These are phyloP conservation scores for Fomitopsis schrenkii DNA, from an alignment of 1,284 basidiomycete genomes.

Conservation along the genomic window DNA sequence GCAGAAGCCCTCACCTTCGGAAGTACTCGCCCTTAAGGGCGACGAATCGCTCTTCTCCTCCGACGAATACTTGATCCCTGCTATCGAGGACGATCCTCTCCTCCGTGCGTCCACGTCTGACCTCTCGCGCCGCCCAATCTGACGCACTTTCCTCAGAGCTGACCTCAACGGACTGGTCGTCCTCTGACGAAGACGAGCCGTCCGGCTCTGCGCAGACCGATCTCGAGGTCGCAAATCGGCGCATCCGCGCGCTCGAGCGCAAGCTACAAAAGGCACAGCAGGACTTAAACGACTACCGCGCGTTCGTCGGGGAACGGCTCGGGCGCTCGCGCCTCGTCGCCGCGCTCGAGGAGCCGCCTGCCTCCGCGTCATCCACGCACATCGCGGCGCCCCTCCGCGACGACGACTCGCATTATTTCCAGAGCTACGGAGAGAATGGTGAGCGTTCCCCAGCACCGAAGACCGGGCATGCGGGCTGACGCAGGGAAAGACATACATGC, in stretches of 20 bases:
- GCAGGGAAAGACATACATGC: conserved; percentile 63
- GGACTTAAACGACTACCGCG: conserved; percentile 57
- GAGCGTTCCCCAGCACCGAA: conserved; percentile 15
- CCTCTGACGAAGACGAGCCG: conserved; percentile 49
- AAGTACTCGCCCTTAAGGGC: conserved; percentile 46
- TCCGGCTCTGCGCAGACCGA: conserved; percentile 22
- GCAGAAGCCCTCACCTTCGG: conserved; percentile 49
- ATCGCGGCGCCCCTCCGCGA: conserved; percentile 43
- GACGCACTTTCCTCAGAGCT: conserved; percentile 37
- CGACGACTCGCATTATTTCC: conserved; percentile 94
- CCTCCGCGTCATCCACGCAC: conserved; percentile 21
- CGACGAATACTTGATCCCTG: conserved; percentile 78
- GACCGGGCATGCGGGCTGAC: background rate
- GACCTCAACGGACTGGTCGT: conserved; percentile 71
- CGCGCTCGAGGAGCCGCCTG: conserved; percentile 35
- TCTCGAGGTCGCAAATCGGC: conserved; percentile 34
- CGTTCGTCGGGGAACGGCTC: conserved; percentile 47
- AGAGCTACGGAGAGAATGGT: conserved; percentile 93
- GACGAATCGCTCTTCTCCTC: conserved; percentile 61
- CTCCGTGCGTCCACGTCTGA: conserved; percentile 60
- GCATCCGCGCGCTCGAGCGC: conserved; percentile 48
- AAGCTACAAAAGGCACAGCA: conserved; percentile 49
- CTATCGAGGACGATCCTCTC: conserved; percentile 79
- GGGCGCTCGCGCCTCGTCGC: conserved; percentile 42
- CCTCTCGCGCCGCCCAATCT: background rate